phyloP scores from a whole-genome alignment of 257 asterid species.

The Primulina huaijiensis region DNA sequence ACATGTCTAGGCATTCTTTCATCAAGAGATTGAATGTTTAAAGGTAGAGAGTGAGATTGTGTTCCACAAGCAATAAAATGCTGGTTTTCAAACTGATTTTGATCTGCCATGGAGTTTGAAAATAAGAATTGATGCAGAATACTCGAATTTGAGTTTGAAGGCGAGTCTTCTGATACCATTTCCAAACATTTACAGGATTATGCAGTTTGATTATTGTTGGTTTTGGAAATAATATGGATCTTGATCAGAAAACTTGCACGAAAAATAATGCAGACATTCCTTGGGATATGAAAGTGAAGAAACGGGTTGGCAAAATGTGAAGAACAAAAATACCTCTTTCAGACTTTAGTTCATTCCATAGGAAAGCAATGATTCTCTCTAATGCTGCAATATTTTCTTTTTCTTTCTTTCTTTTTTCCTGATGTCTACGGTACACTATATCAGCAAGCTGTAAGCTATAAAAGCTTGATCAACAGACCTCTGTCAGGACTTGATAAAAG shows the following conservation, averaged over 20 bases:
- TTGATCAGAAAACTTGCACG: not conserved
- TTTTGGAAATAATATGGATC: slow-evolving; percentile 11
- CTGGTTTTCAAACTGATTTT: slow-evolving; percentile 42
- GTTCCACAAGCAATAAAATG: slow-evolving; percentile 41
- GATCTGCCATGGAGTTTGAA: slow-evolving; percentile 41
- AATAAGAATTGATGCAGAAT: slow-evolving; percentile 56
- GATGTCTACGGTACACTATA: slow-evolving; percentile 41
- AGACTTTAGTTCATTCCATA: slow-evolving; percentile 47
- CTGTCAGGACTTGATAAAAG: slow-evolving; percentile 18
- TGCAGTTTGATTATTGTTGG: not conserved
- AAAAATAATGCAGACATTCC: not conserved
- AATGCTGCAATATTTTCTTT: slow-evolving; percentile 13
- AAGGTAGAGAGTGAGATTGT: slow-evolving; percentile 34
- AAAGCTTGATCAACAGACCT: slow-evolving; percentile 44
- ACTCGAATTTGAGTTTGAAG: slow-evolving; percentile 52
- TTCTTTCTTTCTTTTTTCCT: slow-evolving; percentile 22
- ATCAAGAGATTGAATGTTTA: slow-evolving; percentile 32
- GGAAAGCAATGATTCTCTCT: slow-evolving; percentile 58
- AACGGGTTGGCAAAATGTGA: slow-evolving; percentile 10
- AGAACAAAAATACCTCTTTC: slow-evolving; percentile 45
- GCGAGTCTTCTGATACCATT: slow-evolving; percentile 69
- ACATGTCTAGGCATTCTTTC: slow-evolving; percentile 38
- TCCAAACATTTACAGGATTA: not conserved
- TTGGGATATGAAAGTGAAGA: not conserved
- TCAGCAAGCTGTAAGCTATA: slow-evolving; percentile 62